A percentile compares a stretch with the other conserved stretches of the same genome.
phyloP scores from a whole-genome alignment of 441 rosid species.

The Populus hybrid region DNA sequence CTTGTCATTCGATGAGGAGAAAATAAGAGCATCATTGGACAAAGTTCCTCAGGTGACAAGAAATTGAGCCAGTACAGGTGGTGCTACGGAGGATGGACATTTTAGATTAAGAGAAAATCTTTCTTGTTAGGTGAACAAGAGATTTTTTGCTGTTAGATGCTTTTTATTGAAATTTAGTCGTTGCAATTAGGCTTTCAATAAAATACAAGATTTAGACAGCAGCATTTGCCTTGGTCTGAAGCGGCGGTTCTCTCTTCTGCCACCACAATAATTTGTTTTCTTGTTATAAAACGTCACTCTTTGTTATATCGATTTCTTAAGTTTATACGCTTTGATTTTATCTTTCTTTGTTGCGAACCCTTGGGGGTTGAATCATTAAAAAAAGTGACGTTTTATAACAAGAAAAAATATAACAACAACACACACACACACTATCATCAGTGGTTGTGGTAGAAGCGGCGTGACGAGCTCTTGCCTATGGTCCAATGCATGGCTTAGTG shows the following conservation, averaged over 20 bases:
- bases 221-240: neutral
- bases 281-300: neutral
- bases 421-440: too few relatives aligned
- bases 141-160: neutral
- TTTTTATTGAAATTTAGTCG: neutral
- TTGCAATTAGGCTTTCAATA: neutral
- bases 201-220: too few relatives aligned
- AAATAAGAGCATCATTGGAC: slow-evolving; percentile 57
- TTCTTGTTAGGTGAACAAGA: neutral
- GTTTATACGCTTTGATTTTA: too few relatives aligned
- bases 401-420: too few relatives aligned
- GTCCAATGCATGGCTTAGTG: too few relatives aligned
- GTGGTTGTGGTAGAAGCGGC: too few relatives aligned
- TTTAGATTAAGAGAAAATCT: too few relatives aligned
- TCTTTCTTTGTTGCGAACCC: too few relatives aligned
- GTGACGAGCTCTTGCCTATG: too few relatives aligned
- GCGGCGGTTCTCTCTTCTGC: neutral
- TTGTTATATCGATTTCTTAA: too few relatives aligned
- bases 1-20: slow-evolving; percentile 67
- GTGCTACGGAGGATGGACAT: neutral
- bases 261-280: neutral
- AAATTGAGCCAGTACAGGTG: neutral
- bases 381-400: too few relatives aligned
- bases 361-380: too few relatives aligned
- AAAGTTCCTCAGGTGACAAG: slow-evolving; percentile 50